A percentile compares a stretch with the other conserved stretches of the same genome.
Evolutionary conservation across 345 rosid genomes (phyloP).

Genomic region (Populus alba): DNA sequence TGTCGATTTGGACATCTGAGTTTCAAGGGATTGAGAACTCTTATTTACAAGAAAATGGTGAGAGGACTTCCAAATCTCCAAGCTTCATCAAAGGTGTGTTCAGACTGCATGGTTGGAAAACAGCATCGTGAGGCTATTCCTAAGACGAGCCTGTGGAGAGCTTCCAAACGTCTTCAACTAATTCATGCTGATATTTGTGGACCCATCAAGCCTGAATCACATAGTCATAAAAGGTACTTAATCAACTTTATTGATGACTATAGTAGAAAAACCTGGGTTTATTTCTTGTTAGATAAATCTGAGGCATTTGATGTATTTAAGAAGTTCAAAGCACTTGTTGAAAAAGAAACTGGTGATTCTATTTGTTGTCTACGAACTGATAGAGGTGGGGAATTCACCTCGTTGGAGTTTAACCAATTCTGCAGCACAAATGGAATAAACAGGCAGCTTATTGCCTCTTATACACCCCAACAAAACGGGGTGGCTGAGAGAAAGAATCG

Average conservation of each 20-base stretch:
- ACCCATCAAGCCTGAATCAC: too few relatives aligned
- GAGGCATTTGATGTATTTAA: too few relatives aligned
- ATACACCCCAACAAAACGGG: neutral
- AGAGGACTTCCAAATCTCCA: neutral
- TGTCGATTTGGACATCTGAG: neutral
- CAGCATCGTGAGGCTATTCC: too few relatives aligned
- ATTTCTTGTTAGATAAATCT: too few relatives aligned
- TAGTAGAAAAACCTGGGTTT: too few relatives aligned
- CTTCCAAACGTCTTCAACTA: too few relatives aligned
- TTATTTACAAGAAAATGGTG: neutral
- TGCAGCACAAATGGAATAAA: neutral
- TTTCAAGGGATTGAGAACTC: neutral
- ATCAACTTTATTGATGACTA: too few relatives aligned
- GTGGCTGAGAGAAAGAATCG: neutral
- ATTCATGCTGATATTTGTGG: too few relatives aligned
- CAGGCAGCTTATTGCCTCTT: neutral
- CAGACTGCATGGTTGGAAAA: too few relatives aligned
- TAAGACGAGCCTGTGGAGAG: too few relatives aligned
- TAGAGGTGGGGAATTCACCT: neutral
- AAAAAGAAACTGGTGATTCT: neutral
- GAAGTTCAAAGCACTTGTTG: neutral
- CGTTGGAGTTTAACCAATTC: neutral
- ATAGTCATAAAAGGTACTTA: too few relatives aligned
- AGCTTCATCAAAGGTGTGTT: too few relatives aligned
- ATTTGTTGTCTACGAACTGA: neutral